Percentiles rank a stretch among this genome's conserved stretches.
Conservation (phyloP, 305 asterid species). For the Coffea humblotiana region DNA sequence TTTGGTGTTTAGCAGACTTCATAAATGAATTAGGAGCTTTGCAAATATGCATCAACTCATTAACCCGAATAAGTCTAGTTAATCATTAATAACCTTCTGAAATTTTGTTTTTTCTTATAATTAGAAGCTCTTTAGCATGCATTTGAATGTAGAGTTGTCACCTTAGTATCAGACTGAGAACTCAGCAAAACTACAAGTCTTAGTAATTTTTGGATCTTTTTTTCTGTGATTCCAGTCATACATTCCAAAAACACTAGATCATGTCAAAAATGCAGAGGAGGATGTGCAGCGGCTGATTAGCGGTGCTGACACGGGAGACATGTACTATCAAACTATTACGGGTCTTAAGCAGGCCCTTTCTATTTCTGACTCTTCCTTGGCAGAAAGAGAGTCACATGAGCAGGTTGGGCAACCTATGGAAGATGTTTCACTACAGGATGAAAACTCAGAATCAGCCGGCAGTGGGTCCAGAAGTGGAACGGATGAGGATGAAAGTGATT, state of each 20-base stretch:
- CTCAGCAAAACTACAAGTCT: not conserved
- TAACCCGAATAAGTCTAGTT: not conserved
- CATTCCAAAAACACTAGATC: constrained; percentile 83
- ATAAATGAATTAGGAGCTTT: not conserved
- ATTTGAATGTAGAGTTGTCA: not conserved
- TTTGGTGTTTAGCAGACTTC: not conserved
- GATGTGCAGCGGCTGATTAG: constrained; percentile 79
- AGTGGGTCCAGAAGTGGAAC: constrained; percentile 40
- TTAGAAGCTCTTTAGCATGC: not conserved
- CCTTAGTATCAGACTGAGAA: not conserved
- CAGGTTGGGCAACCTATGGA: constrained; percentile 19
- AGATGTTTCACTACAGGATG: constrained; percentile 16
- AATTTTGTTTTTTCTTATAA: not conserved
- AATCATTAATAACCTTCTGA: not conserved
- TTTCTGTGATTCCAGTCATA: constrained; percentile 43
- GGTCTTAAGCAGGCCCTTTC: constrained; percentile 80
- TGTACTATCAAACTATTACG: constrained; percentile 82
- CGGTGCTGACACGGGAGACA: constrained; percentile 73
- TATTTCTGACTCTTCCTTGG: constrained; percentile 34
- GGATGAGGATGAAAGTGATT: constrained; percentile 47
- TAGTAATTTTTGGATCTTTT: not conserved
- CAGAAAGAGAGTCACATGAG: constrained; percentile 34
- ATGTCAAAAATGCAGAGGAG: constrained; percentile 79
- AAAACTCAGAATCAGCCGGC: constrained; percentile 13
- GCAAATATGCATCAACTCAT: not conserved